Evolutionary conservation across 805 yeast genomes (phyloP).

Genomic region (Alloascoidea africana): DNA sequence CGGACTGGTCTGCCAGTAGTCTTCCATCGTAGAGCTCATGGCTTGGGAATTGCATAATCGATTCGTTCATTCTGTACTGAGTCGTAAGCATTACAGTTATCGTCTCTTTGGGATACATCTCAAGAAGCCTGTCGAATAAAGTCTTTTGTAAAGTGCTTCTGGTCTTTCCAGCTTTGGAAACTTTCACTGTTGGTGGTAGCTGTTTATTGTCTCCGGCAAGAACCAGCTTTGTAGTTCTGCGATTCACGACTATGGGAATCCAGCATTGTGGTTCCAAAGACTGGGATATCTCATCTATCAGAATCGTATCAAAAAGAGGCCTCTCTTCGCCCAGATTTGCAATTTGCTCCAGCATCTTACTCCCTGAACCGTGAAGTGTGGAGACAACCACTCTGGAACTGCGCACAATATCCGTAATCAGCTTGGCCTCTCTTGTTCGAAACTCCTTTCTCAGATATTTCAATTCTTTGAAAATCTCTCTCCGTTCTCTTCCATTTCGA

Average conservation of each 20-base stretch:
- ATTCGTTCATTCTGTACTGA: constrained; percentile 79
- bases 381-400: constrained; percentile 58
- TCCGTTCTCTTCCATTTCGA: constrained; percentile 48
- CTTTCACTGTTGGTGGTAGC: constrained; percentile 79
- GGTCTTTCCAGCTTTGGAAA: constrained; percentile 25
- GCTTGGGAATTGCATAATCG: constrained; percentile 72
- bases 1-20: constrained; percentile 47
- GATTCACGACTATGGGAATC: constrained; percentile 73
- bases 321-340: constrained; percentile 20
- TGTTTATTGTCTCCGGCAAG: constrained; percentile 92
- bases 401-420: constrained; percentile 39
- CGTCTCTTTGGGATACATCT: constrained; percentile 23
- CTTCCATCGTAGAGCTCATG: constrained; percentile 43
- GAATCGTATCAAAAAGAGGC: constrained; percentile 55
- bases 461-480: constrained; percentile 51
- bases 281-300: constrained; percentile 93
- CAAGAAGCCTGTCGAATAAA: constrained; percentile 64
- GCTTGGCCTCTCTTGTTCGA: constrained; percentile 45
- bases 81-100: constrained; percentile 48
- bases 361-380: constrained; percentile 82
- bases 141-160: constrained; percentile 42
- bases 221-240: constrained; percentile 39
- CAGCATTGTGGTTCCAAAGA: constrained; percentile 91
- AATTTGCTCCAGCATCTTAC: constrained; percentile 46
- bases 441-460: constrained; percentile 60